Conservation (phyloP, 2,329 filamentous ascomycete genomes). For the Bipolaris oryzae region DNA sequence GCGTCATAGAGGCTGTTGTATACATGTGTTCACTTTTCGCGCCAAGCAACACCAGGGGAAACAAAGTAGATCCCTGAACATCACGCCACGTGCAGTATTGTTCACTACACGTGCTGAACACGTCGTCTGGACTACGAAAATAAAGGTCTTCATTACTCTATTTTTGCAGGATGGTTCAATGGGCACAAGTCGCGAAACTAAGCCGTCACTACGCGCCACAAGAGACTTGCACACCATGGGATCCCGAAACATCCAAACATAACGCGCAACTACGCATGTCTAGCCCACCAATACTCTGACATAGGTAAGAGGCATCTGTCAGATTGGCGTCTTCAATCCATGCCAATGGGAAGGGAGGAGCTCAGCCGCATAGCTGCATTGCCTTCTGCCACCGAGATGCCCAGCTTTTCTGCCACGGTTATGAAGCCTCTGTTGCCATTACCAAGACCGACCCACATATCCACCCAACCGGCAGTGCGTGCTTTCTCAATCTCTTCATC, state of each 20-base stretch:
- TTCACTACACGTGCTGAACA: not conserved
- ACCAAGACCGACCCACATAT: slow-evolving; percentile 56
- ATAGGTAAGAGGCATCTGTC: not conserved
- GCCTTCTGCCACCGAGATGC: slow-evolving; percentile 24
- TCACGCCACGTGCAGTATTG: not conserved
- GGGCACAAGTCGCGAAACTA: not conserved
- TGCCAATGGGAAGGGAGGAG: slow-evolving; percentile 12
- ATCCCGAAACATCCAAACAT: not conserved
- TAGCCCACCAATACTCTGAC: not conserved
- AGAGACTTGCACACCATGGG: not conserved
- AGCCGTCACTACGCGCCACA: not conserved
- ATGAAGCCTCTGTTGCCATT: slow-evolving; percentile 58
- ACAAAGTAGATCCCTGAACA: not conserved
- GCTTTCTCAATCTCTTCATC: slow-evolving; percentile 58
- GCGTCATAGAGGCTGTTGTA: not conserved
- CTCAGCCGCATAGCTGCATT: slow-evolving; percentile 18
- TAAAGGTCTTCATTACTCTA: too few species aligned
- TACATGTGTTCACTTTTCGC: not conserved
- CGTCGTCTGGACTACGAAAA: too few species aligned
- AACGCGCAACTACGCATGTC: not conserved
- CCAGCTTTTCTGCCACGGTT: slow-evolving; percentile 50
- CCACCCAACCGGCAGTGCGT: slow-evolving; percentile 66
- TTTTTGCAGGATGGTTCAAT: too few species aligned
- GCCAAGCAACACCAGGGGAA: not conserved
- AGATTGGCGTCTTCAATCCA: not conserved